These are phyloP conservation scores for Aspergillus glaucus DNA, from an alignment of 2,329 filamentous ascomycete genomes.

Conservation along the genomic window DNA sequence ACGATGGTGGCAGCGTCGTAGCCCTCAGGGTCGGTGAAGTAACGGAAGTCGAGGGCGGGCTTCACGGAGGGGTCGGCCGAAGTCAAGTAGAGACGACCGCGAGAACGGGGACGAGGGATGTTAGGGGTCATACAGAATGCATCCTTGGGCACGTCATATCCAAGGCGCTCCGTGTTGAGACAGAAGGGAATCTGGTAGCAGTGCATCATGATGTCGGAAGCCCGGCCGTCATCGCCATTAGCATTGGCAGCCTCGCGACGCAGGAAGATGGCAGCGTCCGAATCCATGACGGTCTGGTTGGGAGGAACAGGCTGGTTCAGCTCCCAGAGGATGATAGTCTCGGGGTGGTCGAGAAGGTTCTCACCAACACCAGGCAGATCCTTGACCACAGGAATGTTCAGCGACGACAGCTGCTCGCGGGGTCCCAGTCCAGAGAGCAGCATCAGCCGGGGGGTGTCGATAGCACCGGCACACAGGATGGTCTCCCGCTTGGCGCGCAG, in stretches of 20 bases:
- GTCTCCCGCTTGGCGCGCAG: constrained; percentile 65
- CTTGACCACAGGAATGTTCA: constrained; percentile 53
- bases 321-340: constrained; percentile 67
- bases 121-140: constrained; percentile 93
- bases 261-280: constrained; percentile 81
- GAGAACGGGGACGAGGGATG: constrained; percentile 74
- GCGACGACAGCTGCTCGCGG: constrained; percentile 44
- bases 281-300: constrained; percentile 86
- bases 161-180: constrained; percentile 74
- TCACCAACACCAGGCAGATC: constrained; percentile 58
- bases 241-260: constrained; percentile 69
- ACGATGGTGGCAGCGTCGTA: constrained; percentile 80
- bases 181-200: constrained; percentile 94
- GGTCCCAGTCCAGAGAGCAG: constrained; percentile 50
- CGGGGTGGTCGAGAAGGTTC: constrained; percentile 60
- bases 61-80: constrained; percentile 69
- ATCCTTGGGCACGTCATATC: constrained; percentile 64
- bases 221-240: constrained; percentile 61
- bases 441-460: constrained; percentile 70
- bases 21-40: constrained; percentile 80
- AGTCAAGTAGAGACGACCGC: constrained; percentile 70
- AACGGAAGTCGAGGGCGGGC: constrained; percentile 79
- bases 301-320: constrained; percentile 69
- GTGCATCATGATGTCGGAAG: constrained; percentile 90
- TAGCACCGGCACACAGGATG: constrained; percentile 70